Conservation (phyloP, 2,329 filamentous ascomycete species). For the Fusarium tricinctum region DNA sequence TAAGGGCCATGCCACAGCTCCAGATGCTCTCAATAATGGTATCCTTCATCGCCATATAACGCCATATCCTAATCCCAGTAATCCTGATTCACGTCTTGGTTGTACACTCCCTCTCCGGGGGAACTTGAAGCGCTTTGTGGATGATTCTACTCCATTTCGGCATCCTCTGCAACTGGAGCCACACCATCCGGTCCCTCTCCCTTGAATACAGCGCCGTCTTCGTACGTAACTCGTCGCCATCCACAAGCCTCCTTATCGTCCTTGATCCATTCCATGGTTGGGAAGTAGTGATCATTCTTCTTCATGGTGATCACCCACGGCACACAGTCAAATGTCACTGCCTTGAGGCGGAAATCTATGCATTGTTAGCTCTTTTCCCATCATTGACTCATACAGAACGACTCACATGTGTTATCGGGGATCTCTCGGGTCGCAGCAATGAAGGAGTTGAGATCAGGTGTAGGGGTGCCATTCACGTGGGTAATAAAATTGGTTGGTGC, state of each 20-base stretch:
- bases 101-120: conserved; percentile 32
- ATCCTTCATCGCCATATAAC: conserved; percentile 57
- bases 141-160: conserved; percentile 58
- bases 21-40: conserved; percentile 49
- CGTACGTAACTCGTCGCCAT: conserved; percentile 75
- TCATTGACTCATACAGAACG: not conserved
- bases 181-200: conserved; percentile 69
- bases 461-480: conserved; percentile 90
- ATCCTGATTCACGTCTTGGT: conserved; percentile 20
- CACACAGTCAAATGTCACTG: conserved; percentile 98
- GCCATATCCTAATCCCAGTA: conserved; percentile 50
- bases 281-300: conserved; percentile 98
- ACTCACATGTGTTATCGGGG: conserved; percentile 90
- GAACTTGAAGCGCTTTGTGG: conserved; percentile 1
- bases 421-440: conserved; percentile 86
- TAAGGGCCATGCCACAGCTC: conserved; percentile 49
- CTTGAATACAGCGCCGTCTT: conserved; percentile 65
- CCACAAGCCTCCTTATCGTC: conserved; percentile 70
- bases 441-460: conserved; percentile 85
- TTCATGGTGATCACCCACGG: conserved; percentile 99
- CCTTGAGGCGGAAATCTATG: conserved; percentile 91
- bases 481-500: conserved; percentile 98
- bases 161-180: conserved; percentile 58
- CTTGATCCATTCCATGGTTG: conserved; percentile 78
- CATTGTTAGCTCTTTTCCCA: conserved; percentile 30